Percentiles rank a stretch among this genome's conserved stretches.
These are phyloP conservation scores for Pholiota molesta DNA, from an alignment of 768 basidiomycete species.

Conservation along the genomic window DNA sequence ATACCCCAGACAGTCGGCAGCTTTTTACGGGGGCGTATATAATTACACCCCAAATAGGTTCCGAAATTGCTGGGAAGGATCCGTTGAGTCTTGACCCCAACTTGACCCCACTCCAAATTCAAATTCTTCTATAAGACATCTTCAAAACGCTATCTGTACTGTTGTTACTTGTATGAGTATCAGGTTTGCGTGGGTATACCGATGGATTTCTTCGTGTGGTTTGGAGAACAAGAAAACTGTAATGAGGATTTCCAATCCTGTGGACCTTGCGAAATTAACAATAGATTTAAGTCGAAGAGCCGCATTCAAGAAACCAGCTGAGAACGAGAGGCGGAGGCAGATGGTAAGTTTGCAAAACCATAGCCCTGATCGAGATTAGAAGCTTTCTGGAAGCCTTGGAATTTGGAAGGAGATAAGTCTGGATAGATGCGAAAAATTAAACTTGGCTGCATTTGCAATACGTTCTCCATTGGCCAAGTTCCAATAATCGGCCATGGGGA, in stretches of 20 bases:
- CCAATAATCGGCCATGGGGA: background rate
- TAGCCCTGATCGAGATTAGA: background rate
- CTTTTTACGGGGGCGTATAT: background rate
- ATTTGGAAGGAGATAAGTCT: background rate
- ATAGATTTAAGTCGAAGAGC: too few species aligned
- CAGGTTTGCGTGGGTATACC: background rate
- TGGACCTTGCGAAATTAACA: background rate
- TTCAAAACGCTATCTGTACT: background rate
- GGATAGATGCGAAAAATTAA: background rate
- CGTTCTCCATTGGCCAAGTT: background rate
- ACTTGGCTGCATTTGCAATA: conserved; percentile 8
- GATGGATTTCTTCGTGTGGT: background rate
- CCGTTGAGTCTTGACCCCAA: background rate
- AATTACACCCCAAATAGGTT: background rate
- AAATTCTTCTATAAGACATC: background rate
- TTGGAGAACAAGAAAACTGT: background rate
- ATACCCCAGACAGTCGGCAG: conserved; percentile 4
- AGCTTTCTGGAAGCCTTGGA: background rate
- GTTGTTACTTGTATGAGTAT: background rate
- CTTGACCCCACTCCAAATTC: conserved; percentile 1
- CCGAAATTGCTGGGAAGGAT: background rate
- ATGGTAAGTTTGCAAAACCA: background rate
- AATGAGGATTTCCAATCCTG: background rate
- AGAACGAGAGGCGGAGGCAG: background rate
- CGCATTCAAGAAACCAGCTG: background rate